Percentiles rank a stretch among this genome's conserved stretches.
phyloP scores from a whole-genome alignment of 495 filamentous ascomycete genomes.

The Melanomma pulvis-pyrius region DNA sequence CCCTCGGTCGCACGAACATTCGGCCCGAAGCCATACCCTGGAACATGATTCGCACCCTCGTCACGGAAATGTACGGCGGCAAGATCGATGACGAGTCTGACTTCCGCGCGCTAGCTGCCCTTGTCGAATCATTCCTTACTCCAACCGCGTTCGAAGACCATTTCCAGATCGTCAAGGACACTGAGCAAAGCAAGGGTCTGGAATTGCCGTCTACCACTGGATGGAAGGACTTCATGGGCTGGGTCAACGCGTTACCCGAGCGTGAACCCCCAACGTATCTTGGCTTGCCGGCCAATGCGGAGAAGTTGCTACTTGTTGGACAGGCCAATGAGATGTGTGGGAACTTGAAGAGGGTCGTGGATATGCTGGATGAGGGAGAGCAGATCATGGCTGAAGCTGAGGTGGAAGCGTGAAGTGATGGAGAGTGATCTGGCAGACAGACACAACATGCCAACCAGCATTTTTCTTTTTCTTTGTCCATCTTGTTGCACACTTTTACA shows the following conservation, averaged over 20 bases:
- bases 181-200: constrained; percentile 55
- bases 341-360: constrained; percentile 80
- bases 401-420: background rate
- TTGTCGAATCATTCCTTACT: constrained; percentile 79
- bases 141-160: constrained; percentile 87
- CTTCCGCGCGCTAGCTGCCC: constrained; percentile 66
- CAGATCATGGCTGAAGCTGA: constrained; percentile 75
- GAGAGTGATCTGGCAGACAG: background rate
- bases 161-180: constrained; percentile 78
- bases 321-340: constrained; percentile 83
- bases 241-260: constrained; percentile 91
- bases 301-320: constrained; percentile 91
- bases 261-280: constrained; percentile 95
- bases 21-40: constrained; percentile 92
- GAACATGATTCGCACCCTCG: constrained; percentile 92
- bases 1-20: constrained; percentile 84
- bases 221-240: constrained; percentile 83
- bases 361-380: constrained; percentile 91
- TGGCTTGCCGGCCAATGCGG: constrained; percentile 93
- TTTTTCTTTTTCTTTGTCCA: background rate
- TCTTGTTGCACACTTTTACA: background rate
- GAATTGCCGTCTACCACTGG: constrained; percentile 76
- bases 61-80: constrained; percentile 93
- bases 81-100: constrained; percentile 96
- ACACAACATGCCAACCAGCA: background rate